Evolutionary conservation across 1,139 yeast species (phyloP).

Genomic region (Pichia sp.): DNA sequence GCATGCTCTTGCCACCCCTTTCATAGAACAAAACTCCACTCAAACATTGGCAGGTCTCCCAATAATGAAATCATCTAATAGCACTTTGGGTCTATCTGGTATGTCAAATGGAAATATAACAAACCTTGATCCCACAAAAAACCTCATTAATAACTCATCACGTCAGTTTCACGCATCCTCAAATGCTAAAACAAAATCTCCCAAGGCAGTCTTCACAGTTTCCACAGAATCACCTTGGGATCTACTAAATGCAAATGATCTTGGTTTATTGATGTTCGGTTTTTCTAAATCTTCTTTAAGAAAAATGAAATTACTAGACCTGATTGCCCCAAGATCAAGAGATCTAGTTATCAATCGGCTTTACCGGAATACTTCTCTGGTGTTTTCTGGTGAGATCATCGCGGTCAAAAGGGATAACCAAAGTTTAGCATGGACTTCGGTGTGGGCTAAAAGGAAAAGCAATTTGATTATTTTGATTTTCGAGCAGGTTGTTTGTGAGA

Average conservation of each 20-base stretch:
- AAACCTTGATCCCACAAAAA: neutral
- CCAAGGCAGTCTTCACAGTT: slow-evolving; percentile 83
- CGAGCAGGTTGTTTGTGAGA: slow-evolving; percentile 83
- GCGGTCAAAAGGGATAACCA: slow-evolving; percentile 50
- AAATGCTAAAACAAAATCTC: slow-evolving; percentile 61
- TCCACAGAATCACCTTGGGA: slow-evolving; percentile 73
- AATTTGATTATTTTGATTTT: slow-evolving; percentile 75
- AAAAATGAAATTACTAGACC: slow-evolving; percentile 64
- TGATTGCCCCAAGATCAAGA: slow-evolving; percentile 71
- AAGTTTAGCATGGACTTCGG: slow-evolving; percentile 64
- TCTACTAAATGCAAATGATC: slow-evolving; percentile 80
- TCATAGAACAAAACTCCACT: slow-evolving; percentile 45
- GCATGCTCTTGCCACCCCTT: slow-evolving; percentile 72
- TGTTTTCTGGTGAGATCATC: slow-evolving; percentile 58
- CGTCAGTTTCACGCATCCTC: slow-evolving; percentile 59
- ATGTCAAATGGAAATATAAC: slow-evolving; percentile 16
- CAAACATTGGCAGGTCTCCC: slow-evolving; percentile 31
- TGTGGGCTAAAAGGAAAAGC: slow-evolving; percentile 82
- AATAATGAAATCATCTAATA: slow-evolving; percentile 34
- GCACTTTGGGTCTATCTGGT: slow-evolving; percentile 41
- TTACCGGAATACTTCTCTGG: slow-evolving; percentile 39
- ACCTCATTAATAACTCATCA: slow-evolving; percentile 4
- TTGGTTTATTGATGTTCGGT: slow-evolving; percentile 86
- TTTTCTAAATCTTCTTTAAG: slow-evolving; percentile 62
- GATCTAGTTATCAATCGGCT: slow-evolving; percentile 59